Conservation (phyloP, 768 basidiomycete species). For the Leccinum subtestaceum region DNA sequence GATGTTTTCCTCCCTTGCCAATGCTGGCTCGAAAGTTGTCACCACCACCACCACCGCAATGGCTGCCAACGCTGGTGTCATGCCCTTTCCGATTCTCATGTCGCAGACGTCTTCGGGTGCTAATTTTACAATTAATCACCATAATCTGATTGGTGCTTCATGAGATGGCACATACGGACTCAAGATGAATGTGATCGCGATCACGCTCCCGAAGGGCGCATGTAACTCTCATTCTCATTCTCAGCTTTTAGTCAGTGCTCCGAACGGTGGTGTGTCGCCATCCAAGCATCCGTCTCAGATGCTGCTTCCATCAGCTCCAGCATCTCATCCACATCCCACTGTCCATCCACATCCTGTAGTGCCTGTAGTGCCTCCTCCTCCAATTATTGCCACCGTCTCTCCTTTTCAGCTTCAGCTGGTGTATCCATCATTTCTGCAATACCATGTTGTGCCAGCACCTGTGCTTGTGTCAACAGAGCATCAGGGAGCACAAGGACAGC, state of each 20-base stretch:
- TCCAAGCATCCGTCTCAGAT: too few species aligned
- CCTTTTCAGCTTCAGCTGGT: slow-evolving; percentile 16
- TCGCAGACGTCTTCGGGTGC: slow-evolving; percentile 2
- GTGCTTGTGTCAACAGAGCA: not conserved
- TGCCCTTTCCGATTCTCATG: slow-evolving; percentile 22
- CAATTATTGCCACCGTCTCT: slow-evolving; percentile 14
- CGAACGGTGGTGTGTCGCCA: slow-evolving; percentile 2
- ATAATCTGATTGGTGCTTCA: too few species aligned
- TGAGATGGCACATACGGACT: too few species aligned
- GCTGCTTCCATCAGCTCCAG: too few species aligned
- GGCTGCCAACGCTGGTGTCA: not conserved
- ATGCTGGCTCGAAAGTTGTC: not conserved
- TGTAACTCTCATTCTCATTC: not conserved
- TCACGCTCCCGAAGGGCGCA: too few species aligned
- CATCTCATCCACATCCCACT: slow-evolving; percentile 2
- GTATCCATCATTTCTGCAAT: slow-evolving; percentile 20
- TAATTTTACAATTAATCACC: not conserved
- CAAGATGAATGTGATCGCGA: too few species aligned
- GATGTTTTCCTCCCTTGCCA: not conserved
- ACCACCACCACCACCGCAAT: not conserved
- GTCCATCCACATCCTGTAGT: slow-evolving; percentile 5
- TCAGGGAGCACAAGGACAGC: not conserved
- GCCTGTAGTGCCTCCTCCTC: not conserved
- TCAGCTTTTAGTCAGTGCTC: not conserved
- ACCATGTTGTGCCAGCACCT: slow-evolving; percentile 1